Evolutionary conservation across 768 basidiomycete genomes (phyloP), one percentile per base, ranked within the genome.

Genomic region (Podaxis carcinomalis): DNA sequence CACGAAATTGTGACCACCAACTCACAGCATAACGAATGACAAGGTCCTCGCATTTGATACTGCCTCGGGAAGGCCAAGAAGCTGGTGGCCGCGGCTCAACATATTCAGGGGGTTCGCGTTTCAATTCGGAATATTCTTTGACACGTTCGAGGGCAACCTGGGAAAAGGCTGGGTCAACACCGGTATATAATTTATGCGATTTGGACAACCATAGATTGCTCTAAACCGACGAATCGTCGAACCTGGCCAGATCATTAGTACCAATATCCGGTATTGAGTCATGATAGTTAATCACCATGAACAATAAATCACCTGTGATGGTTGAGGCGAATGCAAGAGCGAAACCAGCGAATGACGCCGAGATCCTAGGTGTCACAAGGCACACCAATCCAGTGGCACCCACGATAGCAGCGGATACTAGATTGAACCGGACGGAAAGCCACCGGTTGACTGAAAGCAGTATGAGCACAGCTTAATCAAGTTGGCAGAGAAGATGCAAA

Each of bases 71-170:
- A 2, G 95, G 95, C 95, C 95, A 97, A 35, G 84, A 78, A 4
- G 82, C 74, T 0, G 86, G 79, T 4, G 95, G 94, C n/a, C 93
- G 78, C 3, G 92, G 93, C 61, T 97, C 93, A 46, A 92, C 71
- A 68, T 89, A 92, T 70, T 98, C 95, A 1, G 93, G 79, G 7
- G 88, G 81, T 75, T 98, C 95, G 27, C 82, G 82, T 44, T 77
- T 71, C 28, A 95, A 73, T 64, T 93, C 90, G 3, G 93, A 89
- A 70, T 90, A 95, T 74, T 96, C 95, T 69, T 94, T 94, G 71
- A 96, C 84, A 55, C 95, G 88, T 71, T 95, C 93, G 37, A 93
- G 75, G 35, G 91, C 88, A 65, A 93, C 89, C 89, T 90, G 57
- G 14, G 51, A 32, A 40, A 11, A 37, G 37, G 25, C 35, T 47